Evolutionary conservation across 2,329 filamentous ascomycete genomes (phyloP), one percentile per base, ranked within the genome.

Genomic region (Penicillium thymicola): DNA sequence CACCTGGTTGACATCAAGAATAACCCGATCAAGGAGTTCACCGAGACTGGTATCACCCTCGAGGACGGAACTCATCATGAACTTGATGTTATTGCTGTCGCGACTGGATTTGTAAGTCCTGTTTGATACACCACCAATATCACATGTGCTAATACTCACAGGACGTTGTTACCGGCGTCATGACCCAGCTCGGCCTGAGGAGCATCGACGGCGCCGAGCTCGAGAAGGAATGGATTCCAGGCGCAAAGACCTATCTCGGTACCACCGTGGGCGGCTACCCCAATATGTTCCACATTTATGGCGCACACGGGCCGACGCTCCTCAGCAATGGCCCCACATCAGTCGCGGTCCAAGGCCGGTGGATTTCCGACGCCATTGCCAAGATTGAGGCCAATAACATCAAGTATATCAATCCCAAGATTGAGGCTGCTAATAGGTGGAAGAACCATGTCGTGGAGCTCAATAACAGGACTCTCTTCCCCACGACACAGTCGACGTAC

Each of bases 341-440:
- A 1, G 77, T 81, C 8, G 81, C 85, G 59, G 64, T 82, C 1
- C 84, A 87, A 62, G 83, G 82, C 2, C 72, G 81, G 0, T 86
- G 81, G 82, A 80, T 85, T 53, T 71, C 75, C 5, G 77, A 81
- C 40, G 68, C 68, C 38, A 81, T 86, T 52, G 69, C 74, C 36
- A 76, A 82, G 66, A 79, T 84, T 60, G 68, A 76, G 60, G 60
- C 63, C 1, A 72, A 81, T 40, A 66, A 69, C 1, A 73, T 84
- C 65, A 79, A 77, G 61, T 80, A 78, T 51, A 78, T 86, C 53
- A 77, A 85, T 57, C 75, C 81, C 0, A 78, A 75, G 37, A 37
- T 59, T 0, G 78, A 81, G 40, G 78, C 78, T 0, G 74, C 78
- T 8, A 66, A 76, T 5, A 64, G 71, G 5, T 86, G 82, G 81